Evolutionary conservation across 495 filamentous ascomycete genomes (phyloP), one percentile per base, ranked within the genome.

Genomic region (Penicillium coprophilum): DNA sequence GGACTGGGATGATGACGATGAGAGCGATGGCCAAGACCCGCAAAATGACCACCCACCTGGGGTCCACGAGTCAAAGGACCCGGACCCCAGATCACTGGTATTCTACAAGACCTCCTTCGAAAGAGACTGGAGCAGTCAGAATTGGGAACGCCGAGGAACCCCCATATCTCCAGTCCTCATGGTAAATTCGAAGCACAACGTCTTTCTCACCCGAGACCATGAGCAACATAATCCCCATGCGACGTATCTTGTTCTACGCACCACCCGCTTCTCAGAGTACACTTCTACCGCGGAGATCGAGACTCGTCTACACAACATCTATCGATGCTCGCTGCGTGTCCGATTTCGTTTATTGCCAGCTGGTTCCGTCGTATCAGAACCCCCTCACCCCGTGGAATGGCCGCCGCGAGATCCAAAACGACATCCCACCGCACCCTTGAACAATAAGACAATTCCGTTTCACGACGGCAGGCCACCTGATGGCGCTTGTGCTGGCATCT

Each of bases 211-310:
- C 56, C 60, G 43, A n/a, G 58, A 68, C 46, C 57, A 53, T 19
- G 50, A 65, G 40, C 24, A 48, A 23, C 24, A 46, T 5, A 36
- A 65, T 40, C 32, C 52, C 2, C 57, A 72, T 30, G 58, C 67
- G 38, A 85, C 85, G 24, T 85, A 72, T 61, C 79, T 90, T 47
- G 82, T 82, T 13, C 71, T 90, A 56, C 81, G 85, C 28, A 87
- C 86, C 11, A 74, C 77, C 10, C 79, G 87, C 0, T 72, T 82
- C 10, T 50, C 68, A 0, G 60, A 70, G 41, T 86, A 82, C 64
- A 84, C 87, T 45, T 83, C 85, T 2, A 74, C 86, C 0, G 83
- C 82, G 20, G 87, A 89, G 60, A 82, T 90, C 52, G 85, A 87
- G 55, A 82, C 77, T n/a, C 65, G 61, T 7, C 65, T 79, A 20